Conservation (phyloP, 164 flowering plant genomes). For the Vitis rotundifolia region DNA sequence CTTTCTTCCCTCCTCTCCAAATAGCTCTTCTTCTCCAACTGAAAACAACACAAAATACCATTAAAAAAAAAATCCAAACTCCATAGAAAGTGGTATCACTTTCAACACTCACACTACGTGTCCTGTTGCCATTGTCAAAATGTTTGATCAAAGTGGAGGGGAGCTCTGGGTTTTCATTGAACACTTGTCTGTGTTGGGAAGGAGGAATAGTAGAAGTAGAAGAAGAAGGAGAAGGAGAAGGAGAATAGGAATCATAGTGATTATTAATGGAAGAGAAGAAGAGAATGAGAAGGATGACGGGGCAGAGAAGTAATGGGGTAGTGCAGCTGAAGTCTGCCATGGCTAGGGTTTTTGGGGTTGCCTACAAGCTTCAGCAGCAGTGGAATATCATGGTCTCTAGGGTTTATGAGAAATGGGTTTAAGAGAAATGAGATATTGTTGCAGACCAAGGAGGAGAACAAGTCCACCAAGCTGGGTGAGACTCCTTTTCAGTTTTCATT, state of each 20-base stretch:
- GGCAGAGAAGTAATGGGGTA: slow-evolving; percentile 14
- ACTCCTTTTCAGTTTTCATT: no score
- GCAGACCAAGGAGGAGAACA: no score
- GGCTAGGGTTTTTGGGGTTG: background rate
- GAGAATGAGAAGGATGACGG: slow-evolving; percentile 17
- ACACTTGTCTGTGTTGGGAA: no score
- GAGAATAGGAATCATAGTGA: background rate
- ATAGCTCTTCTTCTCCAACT: background rate
- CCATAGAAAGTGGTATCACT: no score
- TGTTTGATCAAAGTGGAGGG: background rate
- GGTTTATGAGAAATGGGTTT: no score
- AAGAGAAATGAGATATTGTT: no score
- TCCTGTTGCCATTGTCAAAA: no score
- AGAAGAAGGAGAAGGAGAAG: background rate
- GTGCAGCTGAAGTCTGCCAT: slow-evolving; percentile 10
- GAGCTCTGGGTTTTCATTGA: no score
- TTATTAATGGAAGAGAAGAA: slow-evolving; percentile 18
- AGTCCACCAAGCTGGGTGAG: no score
- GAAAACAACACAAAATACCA: background rate
- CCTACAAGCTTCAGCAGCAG: no score
- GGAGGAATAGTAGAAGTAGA: background rate
- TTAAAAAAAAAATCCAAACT: background rate
- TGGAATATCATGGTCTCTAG: no score
- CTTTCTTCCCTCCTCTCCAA: slow-evolving; percentile 33
- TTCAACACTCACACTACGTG: no score